Percentiles rank a stretch among this genome's conserved stretches.
phyloP scores from a whole-genome alignment of 1,284 basidiomycete species.

The Rhodotorula glutinis region DNA sequence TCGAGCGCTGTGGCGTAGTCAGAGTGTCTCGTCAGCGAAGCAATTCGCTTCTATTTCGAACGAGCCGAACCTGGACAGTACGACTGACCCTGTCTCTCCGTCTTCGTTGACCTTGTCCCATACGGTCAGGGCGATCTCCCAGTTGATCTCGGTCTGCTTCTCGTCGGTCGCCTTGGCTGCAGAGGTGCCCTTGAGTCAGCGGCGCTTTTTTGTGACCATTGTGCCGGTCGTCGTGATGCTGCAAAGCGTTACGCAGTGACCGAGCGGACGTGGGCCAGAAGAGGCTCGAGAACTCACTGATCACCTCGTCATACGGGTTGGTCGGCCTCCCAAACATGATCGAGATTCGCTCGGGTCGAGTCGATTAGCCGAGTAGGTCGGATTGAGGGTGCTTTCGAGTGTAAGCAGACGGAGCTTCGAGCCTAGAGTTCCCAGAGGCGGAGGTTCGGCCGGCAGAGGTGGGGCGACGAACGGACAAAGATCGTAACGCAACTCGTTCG shows the following conservation, averaged over 20 bases:
- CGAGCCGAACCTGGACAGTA: no score
- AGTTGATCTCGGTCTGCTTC: conserved; percentile 74
- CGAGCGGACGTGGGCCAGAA: neutral
- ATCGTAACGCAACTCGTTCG: no score
- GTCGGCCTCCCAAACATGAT: conserved; percentile 51
- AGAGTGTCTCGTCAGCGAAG: neutral
- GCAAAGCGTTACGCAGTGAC: no score
- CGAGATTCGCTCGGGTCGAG: neutral
- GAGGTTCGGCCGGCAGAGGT: neutral
- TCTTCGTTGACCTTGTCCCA: conserved; percentile 95
- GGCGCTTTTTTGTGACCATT: neutral
- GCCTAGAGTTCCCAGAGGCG: neutral
- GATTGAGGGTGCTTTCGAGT: neutral
- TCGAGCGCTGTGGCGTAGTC: conserved; percentile 64
- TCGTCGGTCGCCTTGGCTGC: conserved; percentile 50
- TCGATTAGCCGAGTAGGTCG: neutral
- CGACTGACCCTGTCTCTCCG: conserved; percentile 68
- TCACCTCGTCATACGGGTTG: conserved; percentile 90
- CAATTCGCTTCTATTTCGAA: no score
- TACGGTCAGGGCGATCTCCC: conserved; percentile 91
- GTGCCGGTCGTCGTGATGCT: no score
- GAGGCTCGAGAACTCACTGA: conserved; percentile 61
- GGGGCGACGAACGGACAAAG: neutral
- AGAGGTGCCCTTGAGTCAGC: no score
- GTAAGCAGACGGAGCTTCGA: neutral